Evolutionary conservation across 2,329 filamentous ascomycete species (phyloP).

Genomic region (Truncatella angustata): DNA sequence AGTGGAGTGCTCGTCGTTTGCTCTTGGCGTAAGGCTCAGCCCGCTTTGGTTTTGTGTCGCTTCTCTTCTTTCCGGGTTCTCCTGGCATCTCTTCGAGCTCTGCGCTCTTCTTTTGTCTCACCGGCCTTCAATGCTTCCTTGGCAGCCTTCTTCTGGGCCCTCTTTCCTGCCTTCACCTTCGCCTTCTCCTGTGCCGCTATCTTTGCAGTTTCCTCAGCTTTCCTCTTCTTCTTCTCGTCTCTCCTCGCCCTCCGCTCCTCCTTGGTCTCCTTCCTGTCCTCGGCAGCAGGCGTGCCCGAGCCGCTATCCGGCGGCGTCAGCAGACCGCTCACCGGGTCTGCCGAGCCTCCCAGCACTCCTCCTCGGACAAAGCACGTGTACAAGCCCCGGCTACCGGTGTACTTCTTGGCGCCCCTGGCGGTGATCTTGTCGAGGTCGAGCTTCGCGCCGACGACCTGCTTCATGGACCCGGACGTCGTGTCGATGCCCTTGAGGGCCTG

Average conservation of each 20-base stretch:
- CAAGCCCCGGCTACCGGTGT: conserved; percentile 62
- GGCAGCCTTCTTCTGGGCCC: conserved; percentile 36
- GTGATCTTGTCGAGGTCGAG: conserved; percentile 52
- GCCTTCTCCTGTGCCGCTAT: conserved; percentile 31
- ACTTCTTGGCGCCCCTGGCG: conserved; percentile 48
- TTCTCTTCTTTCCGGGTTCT: conserved; percentile 35
- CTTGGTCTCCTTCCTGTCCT: conserved; percentile 34
- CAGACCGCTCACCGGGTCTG: conserved; percentile 33
- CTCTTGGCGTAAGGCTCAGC: neutral
- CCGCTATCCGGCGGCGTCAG: conserved; percentile 31
- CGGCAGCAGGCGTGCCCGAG: conserved; percentile 23
- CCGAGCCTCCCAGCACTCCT: conserved; percentile 71
- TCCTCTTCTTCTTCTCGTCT: conserved; percentile 26
- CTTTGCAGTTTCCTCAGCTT: conserved; percentile 20
- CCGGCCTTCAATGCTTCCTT: conserved; percentile 39
- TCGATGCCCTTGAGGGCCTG: conserved; percentile 81
- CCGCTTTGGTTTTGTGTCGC: conserved; percentile 14
- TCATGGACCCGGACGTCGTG: conserved; percentile 52
- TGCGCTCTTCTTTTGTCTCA: conserved; percentile 47
- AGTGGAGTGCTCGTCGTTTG: neutral
- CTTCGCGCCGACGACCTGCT: conserved; percentile 53
- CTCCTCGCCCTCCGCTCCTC: conserved; percentile 26
- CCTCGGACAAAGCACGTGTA: conserved; percentile 86
- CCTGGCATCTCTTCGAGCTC: conserved; percentile 42
- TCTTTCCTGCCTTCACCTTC: conserved; percentile 19